Conservation (phyloP, 2,329 filamentous ascomycete species). For the Curvularia spicifera region DNA sequence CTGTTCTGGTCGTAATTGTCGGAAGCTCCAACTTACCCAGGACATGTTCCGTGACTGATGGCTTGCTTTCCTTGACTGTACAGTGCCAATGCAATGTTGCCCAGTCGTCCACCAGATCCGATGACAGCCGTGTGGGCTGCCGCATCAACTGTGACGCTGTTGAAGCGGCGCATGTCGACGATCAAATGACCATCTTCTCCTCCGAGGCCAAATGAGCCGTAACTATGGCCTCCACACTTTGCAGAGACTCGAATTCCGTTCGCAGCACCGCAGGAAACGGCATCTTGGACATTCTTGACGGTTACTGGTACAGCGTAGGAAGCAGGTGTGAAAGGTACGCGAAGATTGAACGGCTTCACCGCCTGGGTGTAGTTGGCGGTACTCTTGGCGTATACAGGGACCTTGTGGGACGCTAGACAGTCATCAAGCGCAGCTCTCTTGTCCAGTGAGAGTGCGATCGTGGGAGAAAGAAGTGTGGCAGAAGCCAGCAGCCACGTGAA, state of each 20-base stretch:
- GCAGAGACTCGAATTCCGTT: constrained; percentile 62
- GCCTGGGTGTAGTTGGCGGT: constrained; percentile 37
- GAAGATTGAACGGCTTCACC: constrained; percentile 39
- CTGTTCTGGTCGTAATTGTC: neutral
- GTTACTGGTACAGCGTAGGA: constrained; percentile 63
- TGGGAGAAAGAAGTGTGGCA: constrained; percentile 11
- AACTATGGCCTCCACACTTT: constrained; percentile 68
- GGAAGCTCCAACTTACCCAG: constrained; percentile 49
- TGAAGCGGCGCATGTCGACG: constrained; percentile 56
- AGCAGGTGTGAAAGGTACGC: constrained; percentile 51
- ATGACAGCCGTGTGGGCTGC: constrained; percentile 51
- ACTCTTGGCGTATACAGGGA: constrained; percentile 29
- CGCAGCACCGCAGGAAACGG: constrained; percentile 62
- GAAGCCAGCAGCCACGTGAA: constrained; percentile 12
- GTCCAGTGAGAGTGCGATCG: constrained; percentile 18
- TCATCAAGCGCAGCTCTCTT: constrained; percentile 22
- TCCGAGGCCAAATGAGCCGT: constrained; percentile 57
- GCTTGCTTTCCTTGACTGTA: constrained; percentile 47
- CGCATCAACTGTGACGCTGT: constrained; percentile 51
- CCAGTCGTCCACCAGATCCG: constrained; percentile 56
- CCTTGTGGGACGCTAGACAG: constrained; percentile 25
- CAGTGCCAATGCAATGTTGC: constrained; percentile 40
- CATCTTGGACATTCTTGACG: constrained; percentile 59
- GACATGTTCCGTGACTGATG: constrained; percentile 59
- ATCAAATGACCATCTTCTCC: constrained; percentile 56